These are phyloP conservation scores for Cordia subcordata DNA, from an alignment of 257 asterid species.

Conservation along the genomic window DNA sequence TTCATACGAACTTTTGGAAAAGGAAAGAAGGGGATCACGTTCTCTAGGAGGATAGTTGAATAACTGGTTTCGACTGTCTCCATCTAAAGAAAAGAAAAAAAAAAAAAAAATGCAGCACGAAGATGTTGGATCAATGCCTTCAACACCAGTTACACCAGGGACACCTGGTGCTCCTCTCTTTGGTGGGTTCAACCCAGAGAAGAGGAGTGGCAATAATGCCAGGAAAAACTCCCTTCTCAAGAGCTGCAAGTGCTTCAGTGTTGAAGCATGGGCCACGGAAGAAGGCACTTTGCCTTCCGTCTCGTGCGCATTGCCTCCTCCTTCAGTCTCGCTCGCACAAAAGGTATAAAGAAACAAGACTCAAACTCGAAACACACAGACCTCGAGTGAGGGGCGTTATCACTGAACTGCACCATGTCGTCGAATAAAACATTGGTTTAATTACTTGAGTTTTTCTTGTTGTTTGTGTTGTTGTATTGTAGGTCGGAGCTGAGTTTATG, in stretches of 20 bases:
- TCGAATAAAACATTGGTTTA: too few species aligned
- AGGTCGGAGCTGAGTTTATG: constrained; percentile 94
- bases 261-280: constrained; percentile 54
- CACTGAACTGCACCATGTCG: neutral
- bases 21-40: too few species aligned
- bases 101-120: constrained; percentile 26
- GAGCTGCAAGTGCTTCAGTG: constrained; percentile 59
- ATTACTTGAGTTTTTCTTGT: neutral
- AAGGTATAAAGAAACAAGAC: constrained; percentile 40
- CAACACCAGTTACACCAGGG: constrained; percentile 67
- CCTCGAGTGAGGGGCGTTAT: too few species aligned
- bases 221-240: constrained; percentile 41
- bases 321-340: constrained; percentile 70
- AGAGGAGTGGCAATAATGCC: constrained; percentile 18
- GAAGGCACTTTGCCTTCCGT: constrained; percentile 62
- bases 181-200: constrained; percentile 34
- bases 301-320: constrained; percentile 57
- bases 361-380: too few species aligned
- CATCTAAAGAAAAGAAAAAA: too few species aligned
- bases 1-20: too few species aligned
- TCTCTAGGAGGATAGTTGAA: too few species aligned
- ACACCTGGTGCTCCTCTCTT: constrained; percentile 74
- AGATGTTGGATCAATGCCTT: constrained; percentile 55
- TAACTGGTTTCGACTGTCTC: too few species aligned
- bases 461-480: neutral